Base-by-base conservation (phyloP, 2,329 filamentous ascomycete species). In the Nemania abortiva region DNA sequence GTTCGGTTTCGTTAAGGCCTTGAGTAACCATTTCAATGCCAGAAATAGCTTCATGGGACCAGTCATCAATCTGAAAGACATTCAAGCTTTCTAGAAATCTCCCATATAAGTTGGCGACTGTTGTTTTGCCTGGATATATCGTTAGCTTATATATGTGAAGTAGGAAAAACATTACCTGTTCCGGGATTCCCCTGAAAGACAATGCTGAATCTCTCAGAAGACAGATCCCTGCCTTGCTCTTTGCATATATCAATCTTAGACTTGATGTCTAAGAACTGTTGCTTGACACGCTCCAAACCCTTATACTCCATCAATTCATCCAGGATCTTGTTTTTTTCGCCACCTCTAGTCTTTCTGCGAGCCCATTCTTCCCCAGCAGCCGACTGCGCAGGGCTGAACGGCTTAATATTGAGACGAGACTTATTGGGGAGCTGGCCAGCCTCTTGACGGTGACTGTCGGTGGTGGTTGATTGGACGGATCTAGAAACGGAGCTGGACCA, bases 131-230 rank as follows among this genome's bases (percentile, higher is more conserved):
- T 60, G 6, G 11, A 20, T 9, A 9, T 5, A 11, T 22, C 1
- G 29, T 60, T 37, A 50, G 27, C n/a, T 3, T 11, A 37, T 55
- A 15, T 2, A 22, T 22, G 20, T 6, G 29, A 34, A 45, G n/a
- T 13, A 20, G 37, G 27, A 31, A 47, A 6, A 31, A 31, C 15
- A 20, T 60, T 10, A 52, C 45, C 57, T 52, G 57, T 60, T 9
- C 57, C 57, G 2, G 57, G 57, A 6, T 60, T 60, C 3, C 57
- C 57, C 4, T 27, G 45, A 5, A 60, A 52, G 1, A 39, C 31
- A 3, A 18, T 5, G 5, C 20, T 18, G 29, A 60, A 52, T 15
- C 47, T 60, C 29, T 60, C 57, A 4, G 29, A 37, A 11, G 13
- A 2, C 20, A 54, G 27, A 20, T 13, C 18, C 5, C 27, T 1